phyloP scores from a whole-genome alignment of 495 filamentous ascomycete species.

The Neurospora terricola region DNA sequence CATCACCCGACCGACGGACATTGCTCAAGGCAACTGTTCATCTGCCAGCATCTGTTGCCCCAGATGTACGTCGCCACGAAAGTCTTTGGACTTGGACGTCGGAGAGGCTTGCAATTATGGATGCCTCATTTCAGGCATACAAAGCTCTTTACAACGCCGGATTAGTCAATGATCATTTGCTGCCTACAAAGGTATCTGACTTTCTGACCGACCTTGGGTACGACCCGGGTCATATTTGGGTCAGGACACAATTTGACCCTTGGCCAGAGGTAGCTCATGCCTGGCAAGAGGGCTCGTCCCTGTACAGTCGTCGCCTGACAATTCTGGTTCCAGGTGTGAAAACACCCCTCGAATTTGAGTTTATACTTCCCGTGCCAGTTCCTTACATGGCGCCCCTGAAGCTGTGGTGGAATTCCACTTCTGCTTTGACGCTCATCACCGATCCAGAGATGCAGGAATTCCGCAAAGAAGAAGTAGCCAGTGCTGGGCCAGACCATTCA shows the following conservation, averaged over 20 bases:
- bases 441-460: slow-evolving; percentile 13
- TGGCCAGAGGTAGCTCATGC: slow-evolving; percentile 51
- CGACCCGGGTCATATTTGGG: slow-evolving; percentile 38
- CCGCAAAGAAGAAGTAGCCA: slow-evolving; percentile 3
- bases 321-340: slow-evolving; percentile 21
- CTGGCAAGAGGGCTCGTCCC: slow-evolving; percentile 31
- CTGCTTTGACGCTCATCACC: slow-evolving; percentile 30
- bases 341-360: slow-evolving; percentile 28
- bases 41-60: slow-evolving; percentile 62
- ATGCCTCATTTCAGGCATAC: slow-evolving; percentile 81
- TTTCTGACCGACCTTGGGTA: slow-evolving; percentile 31
- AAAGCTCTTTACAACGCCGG: slow-evolving; percentile 56
- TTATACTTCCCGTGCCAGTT: slow-evolving; percentile 36
- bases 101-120: slow-evolving; percentile 66
- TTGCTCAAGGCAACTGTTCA: slow-evolving; percentile 48
- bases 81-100: slow-evolving; percentile 53
- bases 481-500: slow-evolving; percentile 32
- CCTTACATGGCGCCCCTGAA: slow-evolving; percentile 33
- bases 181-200: slow-evolving; percentile 45
- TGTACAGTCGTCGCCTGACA: slow-evolving; percentile 22
- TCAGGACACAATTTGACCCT: slow-evolving; percentile 50
- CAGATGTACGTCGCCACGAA: slow-evolving; percentile 44
- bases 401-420: slow-evolving; percentile 40
- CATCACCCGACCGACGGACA: neutral
- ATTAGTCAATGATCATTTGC: slow-evolving; percentile 67